Percentiles rank a stretch among this genome's conserved stretches.
Evolutionary conservation across 495 filamentous ascomycete species (phyloP).

Genomic region (Aspergillus sparsus): DNA sequence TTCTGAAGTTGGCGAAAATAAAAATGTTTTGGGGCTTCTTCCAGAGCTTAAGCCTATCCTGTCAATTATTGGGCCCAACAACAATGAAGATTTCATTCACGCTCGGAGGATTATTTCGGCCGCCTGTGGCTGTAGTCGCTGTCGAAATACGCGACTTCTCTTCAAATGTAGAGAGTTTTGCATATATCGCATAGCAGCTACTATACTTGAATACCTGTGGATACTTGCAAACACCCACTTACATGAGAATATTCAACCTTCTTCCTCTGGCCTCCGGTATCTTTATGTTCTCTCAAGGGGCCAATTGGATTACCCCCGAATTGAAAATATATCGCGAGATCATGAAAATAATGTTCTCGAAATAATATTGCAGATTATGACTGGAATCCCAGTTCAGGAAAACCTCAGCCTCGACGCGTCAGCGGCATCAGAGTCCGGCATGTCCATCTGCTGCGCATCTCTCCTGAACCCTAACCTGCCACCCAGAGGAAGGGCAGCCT

Average conservation of each 20-base stretch:
- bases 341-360: not conserved
- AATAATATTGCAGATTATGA: not conserved
- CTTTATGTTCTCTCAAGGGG: not conserved
- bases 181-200: not conserved
- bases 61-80: not conserved
- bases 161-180: not conserved
- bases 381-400: not conserved
- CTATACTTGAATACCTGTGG: slow-evolving; percentile 1
- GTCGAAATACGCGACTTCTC: not conserved
- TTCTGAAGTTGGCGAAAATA: not conserved
- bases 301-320: not conserved
- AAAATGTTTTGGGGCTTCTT: not conserved
- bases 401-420: not conserved
- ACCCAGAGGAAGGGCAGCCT: not conserved
- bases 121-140: not conserved
- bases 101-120: not conserved
- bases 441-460: slow-evolving; percentile 1
- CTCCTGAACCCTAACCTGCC: slow-evolving; percentile 2
- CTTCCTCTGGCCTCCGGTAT: not conserved
- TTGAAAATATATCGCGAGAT: not conserved
- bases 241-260: slow-evolving; percentile 4
- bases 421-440: not conserved
- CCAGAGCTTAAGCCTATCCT: not conserved
- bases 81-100: not conserved
- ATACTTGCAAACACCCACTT: not conserved